Evolutionary conservation across 306 rosid species (phyloP).

Genomic region (Castanea mollissima): DNA sequence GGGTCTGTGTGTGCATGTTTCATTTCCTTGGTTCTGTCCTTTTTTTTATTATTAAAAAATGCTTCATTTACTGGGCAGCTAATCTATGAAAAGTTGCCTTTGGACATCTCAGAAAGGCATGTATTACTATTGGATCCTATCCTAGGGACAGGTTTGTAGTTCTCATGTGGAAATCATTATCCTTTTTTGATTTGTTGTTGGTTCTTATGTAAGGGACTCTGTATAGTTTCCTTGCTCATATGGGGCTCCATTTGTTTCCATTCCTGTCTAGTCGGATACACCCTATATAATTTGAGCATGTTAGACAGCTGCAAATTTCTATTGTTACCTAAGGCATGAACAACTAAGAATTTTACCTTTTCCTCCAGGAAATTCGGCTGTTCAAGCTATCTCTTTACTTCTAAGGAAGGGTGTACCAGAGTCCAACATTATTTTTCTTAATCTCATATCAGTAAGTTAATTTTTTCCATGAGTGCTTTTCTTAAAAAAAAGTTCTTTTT

Average conservation of each 20-base stretch:
- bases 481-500: background rate
- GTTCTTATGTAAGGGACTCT: background rate
- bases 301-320: background rate
- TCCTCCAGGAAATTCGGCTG: slow-evolving; percentile 86
- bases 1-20: slow-evolving; percentile 1
- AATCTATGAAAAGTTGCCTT: slow-evolving; percentile 87
- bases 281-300: background rate
- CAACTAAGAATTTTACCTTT: background rate
- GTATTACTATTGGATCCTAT: slow-evolving; percentile 95
- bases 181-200: background rate
- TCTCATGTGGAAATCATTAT: background rate
- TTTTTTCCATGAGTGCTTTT: background rate
- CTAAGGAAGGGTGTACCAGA: slow-evolving; percentile 90
- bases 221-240: background rate
- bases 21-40: slow-evolving; percentile 20
- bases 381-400: slow-evolving; percentile 83
- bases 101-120: slow-evolving; percentile 94
- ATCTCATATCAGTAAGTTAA: slow-evolving; percentile 88
- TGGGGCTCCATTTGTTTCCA: background rate
- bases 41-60: background rate
- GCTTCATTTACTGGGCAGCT: slow-evolving; percentile 57
- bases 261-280: background rate
- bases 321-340: background rate
- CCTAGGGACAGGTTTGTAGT: slow-evolving; percentile 88
- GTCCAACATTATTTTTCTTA: slow-evolving; percentile 93